Base-by-base conservation (phyloP, 1,139 yeast species). In the Arxiozyma slooffiae region DNA sequence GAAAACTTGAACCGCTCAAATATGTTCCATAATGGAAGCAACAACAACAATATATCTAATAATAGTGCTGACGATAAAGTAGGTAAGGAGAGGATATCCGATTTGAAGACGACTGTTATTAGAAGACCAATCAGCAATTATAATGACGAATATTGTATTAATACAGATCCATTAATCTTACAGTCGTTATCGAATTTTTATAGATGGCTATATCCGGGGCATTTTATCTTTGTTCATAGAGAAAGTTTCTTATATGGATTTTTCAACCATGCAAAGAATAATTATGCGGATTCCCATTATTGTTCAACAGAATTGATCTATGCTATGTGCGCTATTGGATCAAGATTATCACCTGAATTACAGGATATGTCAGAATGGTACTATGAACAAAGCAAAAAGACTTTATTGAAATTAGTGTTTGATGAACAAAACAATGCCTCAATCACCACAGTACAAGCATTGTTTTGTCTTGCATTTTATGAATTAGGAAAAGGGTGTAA, bases 131-230 rank as follows among this genome's bases (percentile, higher is more conserved):
- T 5, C 67, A 75, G 54, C 72, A 76, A n/a, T 71, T 76, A 7
- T 67, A 75, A 53, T 71, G 75, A 17, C 70, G 71, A 54, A 7
- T 51, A 55, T 40, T 48, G 55, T 23, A 56, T 66, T 3, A 62
- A 62, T 46, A 61, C 57, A 20, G 67, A 66, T 49, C 60, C 65
- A 6, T 54, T 53, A 23, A 60, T 67, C 18, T 50, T 79, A 36
- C 72, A 74, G 46, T 77, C 82, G 54, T 62, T 81, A 39, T 75
- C 78, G 50, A 68, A 77, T 39, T 81, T 81, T 60, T 81, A 81
- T 61, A 75, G 76, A 34, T 80, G 84, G 83, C 77, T 79, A 53
- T 81, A 81, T 55, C 85, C 85, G 1, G 84, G 80, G 52, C 77
- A 79, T 57, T 78, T 78, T 59, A 73, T 79, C 71, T 81, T 80